Conservation (phyloP, 148 eudicot species). For the Silene latifolia region DNA sequence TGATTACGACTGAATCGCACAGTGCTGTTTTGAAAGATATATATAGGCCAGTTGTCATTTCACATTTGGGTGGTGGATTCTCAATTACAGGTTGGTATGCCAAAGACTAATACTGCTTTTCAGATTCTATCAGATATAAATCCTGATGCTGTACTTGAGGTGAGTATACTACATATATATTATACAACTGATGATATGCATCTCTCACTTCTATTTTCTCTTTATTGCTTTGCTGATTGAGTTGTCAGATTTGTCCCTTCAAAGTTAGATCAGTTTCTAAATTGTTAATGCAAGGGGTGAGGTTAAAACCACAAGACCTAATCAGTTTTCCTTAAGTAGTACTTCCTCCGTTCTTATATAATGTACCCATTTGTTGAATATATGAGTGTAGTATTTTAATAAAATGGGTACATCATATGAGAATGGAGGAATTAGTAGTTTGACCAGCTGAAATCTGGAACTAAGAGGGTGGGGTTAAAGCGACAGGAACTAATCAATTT, state of each 20-base stretch:
- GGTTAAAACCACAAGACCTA: background rate
- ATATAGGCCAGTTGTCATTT: background rate
- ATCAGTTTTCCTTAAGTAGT: background rate
- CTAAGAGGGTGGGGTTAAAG: background rate
- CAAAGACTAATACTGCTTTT: constrained; percentile 98
- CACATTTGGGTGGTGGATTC: background rate
- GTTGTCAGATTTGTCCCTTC: background rate
- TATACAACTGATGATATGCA: background rate
- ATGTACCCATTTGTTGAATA: too few relatives aligned
- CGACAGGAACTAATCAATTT: too few relatives aligned
- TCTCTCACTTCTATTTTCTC: background rate
- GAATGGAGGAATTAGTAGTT: background rate
- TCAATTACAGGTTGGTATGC: constrained; percentile 77
- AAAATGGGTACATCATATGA: too few relatives aligned
- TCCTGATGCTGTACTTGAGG: constrained; percentile 99
- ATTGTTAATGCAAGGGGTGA: background rate
- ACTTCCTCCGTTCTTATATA: too few relatives aligned
- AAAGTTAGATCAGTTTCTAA: background rate
- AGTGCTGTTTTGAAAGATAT: background rate
- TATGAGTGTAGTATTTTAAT: too few relatives aligned
- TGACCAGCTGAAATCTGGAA: constrained; percentile 1
- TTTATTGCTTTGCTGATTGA: background rate
- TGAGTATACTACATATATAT: constrained; percentile 20
- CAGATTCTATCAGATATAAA: constrained; percentile 88
- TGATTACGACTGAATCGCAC: background rate